Evolutionary conservation across 2,329 filamentous ascomycete genomes (phyloP).

Genomic region (Trichoderma atroviride): DNA sequence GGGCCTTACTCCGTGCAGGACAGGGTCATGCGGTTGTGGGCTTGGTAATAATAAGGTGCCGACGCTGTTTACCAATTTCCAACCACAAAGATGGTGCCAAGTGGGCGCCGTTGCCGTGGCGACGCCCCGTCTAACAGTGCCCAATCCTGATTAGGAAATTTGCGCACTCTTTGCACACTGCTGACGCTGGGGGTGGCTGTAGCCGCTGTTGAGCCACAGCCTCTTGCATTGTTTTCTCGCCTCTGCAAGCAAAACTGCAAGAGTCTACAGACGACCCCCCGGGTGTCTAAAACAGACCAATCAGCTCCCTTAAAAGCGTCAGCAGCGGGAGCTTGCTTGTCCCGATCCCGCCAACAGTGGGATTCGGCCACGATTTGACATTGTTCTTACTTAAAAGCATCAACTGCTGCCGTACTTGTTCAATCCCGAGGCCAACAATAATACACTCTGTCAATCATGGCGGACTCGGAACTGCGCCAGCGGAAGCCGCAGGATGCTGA

Average conservation of each 20-base stretch:
- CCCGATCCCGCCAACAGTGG: conserved; percentile 6
- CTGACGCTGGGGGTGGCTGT: conserved; percentile 1
- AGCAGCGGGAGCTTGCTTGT: conserved; percentile 9
- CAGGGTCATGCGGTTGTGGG: conserved; percentile 19
- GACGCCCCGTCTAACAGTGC: conserved; percentile 33
- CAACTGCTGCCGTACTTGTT: not conserved
- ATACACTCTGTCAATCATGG: conserved; percentile 35
- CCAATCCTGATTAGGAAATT: not conserved
- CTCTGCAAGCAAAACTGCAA: not conserved
- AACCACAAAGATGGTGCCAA: conserved; percentile 28
- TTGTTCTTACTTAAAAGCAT: conserved; percentile 7
- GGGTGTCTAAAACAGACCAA: conserved; percentile 30
- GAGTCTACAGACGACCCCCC: not conserved
- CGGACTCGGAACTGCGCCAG: conserved; percentile 48
- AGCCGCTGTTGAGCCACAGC: not conserved
- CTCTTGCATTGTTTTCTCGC: not conserved
- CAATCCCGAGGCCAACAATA: not conserved
- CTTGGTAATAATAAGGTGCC: conserved; percentile 18
- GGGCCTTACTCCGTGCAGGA: conserved; percentile 13
- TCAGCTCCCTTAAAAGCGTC: not conserved
- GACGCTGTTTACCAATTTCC: conserved; percentile 35
- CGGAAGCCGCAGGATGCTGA: conserved; percentile 43
- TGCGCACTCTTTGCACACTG: not conserved
- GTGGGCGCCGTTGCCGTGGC: conserved; percentile 31
- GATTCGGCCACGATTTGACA: conserved; percentile 11